Evolutionary conservation across 73 alveolate species (phyloP), one percentile per base, ranked within the genome.

Genomic region (Symbiodinium pilosum): DNA sequence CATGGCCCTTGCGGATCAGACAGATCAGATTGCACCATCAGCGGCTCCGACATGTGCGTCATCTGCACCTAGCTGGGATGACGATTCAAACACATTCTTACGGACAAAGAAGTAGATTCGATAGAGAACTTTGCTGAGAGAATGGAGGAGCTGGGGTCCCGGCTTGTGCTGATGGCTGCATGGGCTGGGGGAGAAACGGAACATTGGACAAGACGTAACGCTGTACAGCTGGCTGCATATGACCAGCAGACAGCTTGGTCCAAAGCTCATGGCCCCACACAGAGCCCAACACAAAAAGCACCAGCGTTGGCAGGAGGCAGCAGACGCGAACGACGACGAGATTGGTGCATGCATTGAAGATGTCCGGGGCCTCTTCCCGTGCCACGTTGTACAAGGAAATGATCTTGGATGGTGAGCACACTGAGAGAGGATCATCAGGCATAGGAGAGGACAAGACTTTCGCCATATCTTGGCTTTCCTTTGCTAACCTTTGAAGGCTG

Each of bases 41-140:
- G 73, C 43, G 95, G 95, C 95, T 89, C 87, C 43, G 95, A 89
- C 95, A 89, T 89, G 40, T 89, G 86, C 34, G 95, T 89, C 95
- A 89, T 89, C 87, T 89, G 95, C 21, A 89, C 95, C 95, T 89
- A 42, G n/a, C 32, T 0, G 26, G 18, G 18, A 30, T 47, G 21
- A 42, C 47, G 44, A 42, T 32, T 1, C 34, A 7, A 38, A 14
- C 39, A 51, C 39, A 68, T n/a, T n/a, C n/a, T n/a, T n/a, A 21
- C 71, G 30, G 12, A 69, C 42, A 9, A 14, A 69, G 16, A 26
- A 69, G 84, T 8, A 69, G 84, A 71, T 28, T 4, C 38, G 39
- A 41, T 71, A 21, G 32, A 71, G 85, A 14, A 71, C 12, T 21
- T 71, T n/a, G 12, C 85, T n/a, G n/a, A n/a, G n/a, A n/a, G n/a